Conservation (phyloP, 2,329 filamentous ascomycete genomes). For the Ploettnerulaceae sp. region DNA sequence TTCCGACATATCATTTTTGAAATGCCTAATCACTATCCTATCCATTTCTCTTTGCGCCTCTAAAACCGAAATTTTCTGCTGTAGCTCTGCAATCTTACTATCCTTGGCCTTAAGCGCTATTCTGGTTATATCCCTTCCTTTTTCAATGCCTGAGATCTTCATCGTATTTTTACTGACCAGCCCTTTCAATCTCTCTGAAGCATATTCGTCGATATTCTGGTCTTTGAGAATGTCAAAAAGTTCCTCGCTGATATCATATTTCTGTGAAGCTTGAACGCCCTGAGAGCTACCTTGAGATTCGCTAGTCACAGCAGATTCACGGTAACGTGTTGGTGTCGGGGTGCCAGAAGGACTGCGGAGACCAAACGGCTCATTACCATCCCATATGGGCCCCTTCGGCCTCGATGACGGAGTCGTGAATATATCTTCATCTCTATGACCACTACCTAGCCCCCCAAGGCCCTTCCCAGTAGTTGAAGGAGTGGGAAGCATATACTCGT, state of each 20-base stretch:
- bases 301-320: constrained; percentile 12
- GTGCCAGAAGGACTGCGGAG: constrained; percentile 24
- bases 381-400: constrained; percentile 22
- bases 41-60: constrained; percentile 52
- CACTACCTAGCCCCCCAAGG: not conserved
- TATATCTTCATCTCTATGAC: constrained; percentile 20
- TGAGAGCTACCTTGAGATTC: not conserved
- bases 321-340: constrained; percentile 27
- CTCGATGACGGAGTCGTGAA: constrained; percentile 20
- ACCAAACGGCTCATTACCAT: constrained; percentile 23
- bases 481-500: constrained; percentile 26
- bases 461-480: constrained; percentile 19
- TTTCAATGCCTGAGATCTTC: constrained; percentile 54
- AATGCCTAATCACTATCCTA: constrained; percentile 38
- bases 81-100: constrained; percentile 58
- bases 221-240: constrained; percentile 46
- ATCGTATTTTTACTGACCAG: constrained; percentile 53
- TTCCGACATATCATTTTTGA: constrained; percentile 19
- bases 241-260: constrained; percentile 40
- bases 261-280: not conserved
- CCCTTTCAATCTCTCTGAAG: constrained; percentile 37
- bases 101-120: constrained; percentile 59
- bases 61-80: constrained; percentile 55
- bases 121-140: constrained; percentile 63
- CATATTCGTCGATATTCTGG: constrained; percentile 38